Evolutionary conservation across 257 asterid genomes (phyloP).

Genomic region (Misopates orontium): DNA sequence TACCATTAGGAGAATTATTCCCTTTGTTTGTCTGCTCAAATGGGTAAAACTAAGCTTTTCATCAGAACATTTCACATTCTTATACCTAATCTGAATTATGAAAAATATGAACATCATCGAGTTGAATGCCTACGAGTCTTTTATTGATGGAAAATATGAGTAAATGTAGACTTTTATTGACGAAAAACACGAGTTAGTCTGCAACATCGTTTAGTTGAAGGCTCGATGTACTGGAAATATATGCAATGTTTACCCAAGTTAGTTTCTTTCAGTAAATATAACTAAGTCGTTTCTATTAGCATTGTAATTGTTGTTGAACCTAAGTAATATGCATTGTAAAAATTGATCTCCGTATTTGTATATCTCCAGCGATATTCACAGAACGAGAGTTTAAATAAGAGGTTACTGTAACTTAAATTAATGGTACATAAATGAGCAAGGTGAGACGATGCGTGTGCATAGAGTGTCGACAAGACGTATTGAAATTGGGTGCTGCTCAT

Average conservation of each 20-base stretch:
- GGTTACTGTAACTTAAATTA: no score
- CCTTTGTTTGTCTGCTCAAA: not conserved
- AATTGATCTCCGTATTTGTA: not conserved
- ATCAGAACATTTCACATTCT: slow-evolving; percentile 13
- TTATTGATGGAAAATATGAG: not conserved
- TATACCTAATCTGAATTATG: slow-evolving; percentile 14
- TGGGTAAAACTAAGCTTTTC: slow-evolving; percentile 2
- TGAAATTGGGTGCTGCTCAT: no score
- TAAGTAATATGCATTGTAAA: not conserved
- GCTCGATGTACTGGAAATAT: not conserved
- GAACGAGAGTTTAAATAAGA: no score
- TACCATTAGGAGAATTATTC: no score
- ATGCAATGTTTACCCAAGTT: not conserved
- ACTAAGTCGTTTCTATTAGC: not conserved
- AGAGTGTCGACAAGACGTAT: no score
- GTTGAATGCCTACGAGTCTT: not conserved
- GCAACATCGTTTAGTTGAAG: no score
- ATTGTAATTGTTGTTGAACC: not conserved
- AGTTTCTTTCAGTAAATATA: not conserved
- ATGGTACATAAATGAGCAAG: no score
- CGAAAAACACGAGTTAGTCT: not conserved
- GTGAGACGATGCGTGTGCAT: no score
- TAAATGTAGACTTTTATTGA: not conserved
- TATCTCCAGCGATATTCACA: no score
- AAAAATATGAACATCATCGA: not conserved